phyloP scores from a whole-genome alignment of 352 stramenopile species.

The Pythium folliculosum region DNA sequence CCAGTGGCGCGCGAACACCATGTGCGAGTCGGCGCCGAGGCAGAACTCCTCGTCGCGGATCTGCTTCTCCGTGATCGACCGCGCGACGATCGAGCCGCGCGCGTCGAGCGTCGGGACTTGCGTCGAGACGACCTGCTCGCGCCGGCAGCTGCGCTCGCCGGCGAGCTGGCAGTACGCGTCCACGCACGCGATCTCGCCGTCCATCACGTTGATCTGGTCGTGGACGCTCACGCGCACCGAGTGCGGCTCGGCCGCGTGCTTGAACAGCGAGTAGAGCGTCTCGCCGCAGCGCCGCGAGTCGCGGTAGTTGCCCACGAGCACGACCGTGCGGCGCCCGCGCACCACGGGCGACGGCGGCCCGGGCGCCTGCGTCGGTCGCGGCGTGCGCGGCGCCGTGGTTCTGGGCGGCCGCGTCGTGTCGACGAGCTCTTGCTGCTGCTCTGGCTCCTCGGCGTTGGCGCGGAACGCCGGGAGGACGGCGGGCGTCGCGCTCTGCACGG shows the following conservation, averaged over 20 bases:
- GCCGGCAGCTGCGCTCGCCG: constrained; percentile 54
- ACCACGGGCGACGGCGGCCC: constrained; percentile 34
- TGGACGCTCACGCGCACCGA: constrained; percentile 60
- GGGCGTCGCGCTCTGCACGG: not conserved
- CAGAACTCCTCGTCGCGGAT: constrained; percentile 16
- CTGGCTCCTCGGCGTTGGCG: not conserved
- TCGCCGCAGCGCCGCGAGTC: constrained; percentile 72
- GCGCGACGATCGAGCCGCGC: constrained; percentile 21
- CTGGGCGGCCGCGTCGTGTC: not conserved
- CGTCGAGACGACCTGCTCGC: constrained; percentile 58
- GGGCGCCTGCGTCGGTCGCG: constrained; percentile 10
- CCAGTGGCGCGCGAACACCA: constrained; percentile 71
- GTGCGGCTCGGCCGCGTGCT: constrained; percentile 53
- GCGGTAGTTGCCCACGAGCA: constrained; percentile 75
- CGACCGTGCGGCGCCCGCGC: constrained; percentile 61
- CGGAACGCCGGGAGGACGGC: not conserved
- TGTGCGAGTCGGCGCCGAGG: constrained; percentile 73
- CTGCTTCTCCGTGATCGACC: constrained; percentile 3
- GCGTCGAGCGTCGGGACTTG: constrained; percentile 63
- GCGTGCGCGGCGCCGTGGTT: not conserved
- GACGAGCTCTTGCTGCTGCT: not conserved
- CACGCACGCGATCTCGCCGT: constrained; percentile 58
- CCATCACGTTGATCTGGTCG: constrained; percentile 61
- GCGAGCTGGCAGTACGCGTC: constrained; percentile 67
- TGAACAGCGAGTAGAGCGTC: constrained; percentile 73